phyloP scores from a whole-genome alignment of 2,329 filamentous ascomycete genomes.

The Dactylella cylindrospora region DNA sequence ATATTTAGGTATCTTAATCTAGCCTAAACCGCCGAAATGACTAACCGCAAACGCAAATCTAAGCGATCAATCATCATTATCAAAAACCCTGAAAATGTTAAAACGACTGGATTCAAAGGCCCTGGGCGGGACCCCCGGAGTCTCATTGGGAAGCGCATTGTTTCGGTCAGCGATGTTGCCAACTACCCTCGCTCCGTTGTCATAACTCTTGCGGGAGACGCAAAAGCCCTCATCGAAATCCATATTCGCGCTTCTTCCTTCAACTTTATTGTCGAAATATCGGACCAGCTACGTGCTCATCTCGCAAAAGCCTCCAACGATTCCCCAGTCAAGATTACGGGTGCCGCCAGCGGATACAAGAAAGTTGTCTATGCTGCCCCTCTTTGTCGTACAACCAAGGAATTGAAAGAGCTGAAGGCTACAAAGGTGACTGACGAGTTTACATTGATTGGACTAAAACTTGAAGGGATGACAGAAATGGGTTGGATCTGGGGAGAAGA shows the following conservation, averaged over 20 bases:
- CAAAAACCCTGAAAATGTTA: constrained; percentile 32
- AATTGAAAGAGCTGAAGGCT: background rate
- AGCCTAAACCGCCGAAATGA: no score
- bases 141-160: constrained; percentile 8
- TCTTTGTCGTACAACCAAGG: background rate
- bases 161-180: background rate
- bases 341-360: constrained; percentile 14
- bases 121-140: background rate
- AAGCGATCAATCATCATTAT: no score
- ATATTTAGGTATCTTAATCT: no score
- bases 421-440: constrained; percentile 16
- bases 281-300: constrained; percentile 8
- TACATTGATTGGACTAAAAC: constrained; percentile 25
- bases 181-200: constrained; percentile 8
- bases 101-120: constrained; percentile 3
- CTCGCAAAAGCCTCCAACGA: background rate
- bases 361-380: constrained; percentile 31
- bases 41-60: no score
- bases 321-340: constrained; percentile 7
- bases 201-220: background rate
- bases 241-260: constrained; percentile 8
- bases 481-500: constrained; percentile 42
- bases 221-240: constrained; percentile 7
- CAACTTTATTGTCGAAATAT: constrained; percentile 24
- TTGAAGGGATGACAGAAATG: constrained; percentile 31